Evolutionary conservation across 2,329 filamentous ascomycete species (phyloP).

Genomic region (Xylariomycetidae sp.): DNA sequence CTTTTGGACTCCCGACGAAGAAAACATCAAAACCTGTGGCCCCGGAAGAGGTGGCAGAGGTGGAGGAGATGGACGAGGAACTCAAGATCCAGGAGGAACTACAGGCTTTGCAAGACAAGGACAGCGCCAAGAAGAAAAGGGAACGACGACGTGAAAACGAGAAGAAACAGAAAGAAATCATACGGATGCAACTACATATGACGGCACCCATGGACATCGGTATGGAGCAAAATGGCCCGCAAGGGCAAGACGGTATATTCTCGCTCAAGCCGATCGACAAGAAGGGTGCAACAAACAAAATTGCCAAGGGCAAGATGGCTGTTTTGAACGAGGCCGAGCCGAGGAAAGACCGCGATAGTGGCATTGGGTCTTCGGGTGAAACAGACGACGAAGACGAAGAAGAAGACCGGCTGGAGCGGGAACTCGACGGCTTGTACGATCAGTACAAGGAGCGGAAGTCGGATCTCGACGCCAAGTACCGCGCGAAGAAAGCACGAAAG

Average conservation of each 20-base stretch:
- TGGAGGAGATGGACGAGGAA: constrained; percentile 92
- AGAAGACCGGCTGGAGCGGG: constrained; percentile 72
- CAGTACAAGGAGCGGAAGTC: constrained; percentile 76
- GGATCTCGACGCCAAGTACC: constrained; percentile 81
- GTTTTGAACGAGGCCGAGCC: constrained; percentile 52
- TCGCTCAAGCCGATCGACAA: constrained; percentile 76
- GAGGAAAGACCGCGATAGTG: constrained; percentile 55
- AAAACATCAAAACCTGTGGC: constrained; percentile 47
- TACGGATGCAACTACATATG: constrained; percentile 98
- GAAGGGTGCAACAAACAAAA: constrained; percentile 59
- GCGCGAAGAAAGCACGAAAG: constrained; percentile 83
- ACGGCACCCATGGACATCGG: constrained; percentile 92
- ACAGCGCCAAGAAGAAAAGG: constrained; percentile 70
- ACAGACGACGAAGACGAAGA: constrained; percentile 68
- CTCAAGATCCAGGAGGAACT: constrained; percentile 84
- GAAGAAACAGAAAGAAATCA: constrained; percentile 85
- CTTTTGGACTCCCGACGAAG: constrained; percentile 80
- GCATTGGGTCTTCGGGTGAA: constrained; percentile 46
- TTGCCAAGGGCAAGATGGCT: constrained; percentile 75
- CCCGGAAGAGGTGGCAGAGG: constrained; percentile 66
- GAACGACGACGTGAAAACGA: constrained; percentile 87
- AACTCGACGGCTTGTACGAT: constrained; percentile 84
- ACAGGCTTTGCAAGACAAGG: constrained; percentile 73
- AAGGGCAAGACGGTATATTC: constrained; percentile 81
- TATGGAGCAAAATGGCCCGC: constrained; percentile 77